phyloP scores from a whole-genome alignment of 2,329 filamentous ascomycete genomes.

The Boeremia lycopersici region DNA sequence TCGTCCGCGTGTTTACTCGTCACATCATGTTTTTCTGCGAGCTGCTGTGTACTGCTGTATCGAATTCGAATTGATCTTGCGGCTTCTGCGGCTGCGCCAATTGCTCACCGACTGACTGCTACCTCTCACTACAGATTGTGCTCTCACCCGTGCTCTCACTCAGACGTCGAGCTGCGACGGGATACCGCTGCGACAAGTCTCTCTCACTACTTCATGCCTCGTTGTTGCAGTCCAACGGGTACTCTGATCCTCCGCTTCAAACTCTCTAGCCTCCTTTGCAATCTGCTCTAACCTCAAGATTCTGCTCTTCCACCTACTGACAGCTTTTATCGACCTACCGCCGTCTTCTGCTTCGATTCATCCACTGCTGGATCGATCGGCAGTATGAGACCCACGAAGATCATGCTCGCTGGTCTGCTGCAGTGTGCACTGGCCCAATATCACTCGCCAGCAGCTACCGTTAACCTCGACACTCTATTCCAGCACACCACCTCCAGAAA shows the following conservation, averaged over 20 bases:
- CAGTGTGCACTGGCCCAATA: conserved; percentile 14
- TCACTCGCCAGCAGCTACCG: conserved; percentile 21
- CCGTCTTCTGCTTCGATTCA: background rate
- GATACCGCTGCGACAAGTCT: background rate
- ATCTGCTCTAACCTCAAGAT: background rate
- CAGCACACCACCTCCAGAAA: conserved; percentile 31
- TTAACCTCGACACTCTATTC: conserved; percentile 29
- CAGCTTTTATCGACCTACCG: background rate
- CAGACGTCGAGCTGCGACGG: conserved; percentile 5
- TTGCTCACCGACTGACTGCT: conserved; percentile 16
- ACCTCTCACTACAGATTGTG: conserved; percentile 15
- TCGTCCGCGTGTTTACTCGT: background rate
- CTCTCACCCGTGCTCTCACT: conserved; percentile 30
- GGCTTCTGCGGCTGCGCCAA: background rate
- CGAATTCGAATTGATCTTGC: background rate
- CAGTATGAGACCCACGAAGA: conserved; percentile 3
- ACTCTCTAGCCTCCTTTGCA: background rate
- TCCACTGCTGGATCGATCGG: background rate
- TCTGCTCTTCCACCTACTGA: background rate
- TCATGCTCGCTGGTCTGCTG: background rate
- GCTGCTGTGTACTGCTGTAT: background rate
- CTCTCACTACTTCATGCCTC: conserved; percentile 16
- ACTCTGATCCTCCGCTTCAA: background rate
- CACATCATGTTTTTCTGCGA: background rate
- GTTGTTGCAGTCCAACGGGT: background rate